phyloP scores from a whole-genome alignment of 2,329 filamentous ascomycete genomes.

The Apiospora sp. region DNA sequence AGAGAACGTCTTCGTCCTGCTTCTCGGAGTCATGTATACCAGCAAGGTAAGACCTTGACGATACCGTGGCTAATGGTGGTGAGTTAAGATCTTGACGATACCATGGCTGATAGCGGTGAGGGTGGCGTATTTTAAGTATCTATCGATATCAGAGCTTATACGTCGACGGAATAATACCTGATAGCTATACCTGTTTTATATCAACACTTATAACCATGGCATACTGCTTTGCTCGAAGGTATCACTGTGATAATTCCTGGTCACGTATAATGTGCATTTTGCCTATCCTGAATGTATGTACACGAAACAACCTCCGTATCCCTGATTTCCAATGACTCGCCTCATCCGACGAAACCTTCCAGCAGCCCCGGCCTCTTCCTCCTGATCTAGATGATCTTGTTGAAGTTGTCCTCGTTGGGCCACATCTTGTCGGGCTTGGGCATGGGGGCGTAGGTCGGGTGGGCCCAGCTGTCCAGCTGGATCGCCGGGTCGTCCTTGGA shows the following conservation, averaged over 20 bases:
- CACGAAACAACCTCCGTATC: neutral
- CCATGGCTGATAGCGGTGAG: too few relatives aligned
- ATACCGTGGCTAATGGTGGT: too few relatives aligned
- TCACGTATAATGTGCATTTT: too few relatives aligned
- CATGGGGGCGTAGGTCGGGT: neutral
- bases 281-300: neutral
- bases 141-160: too few relatives aligned
- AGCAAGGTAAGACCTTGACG: too few relatives aligned
- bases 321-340: neutral
- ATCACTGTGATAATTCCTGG: too few relatives aligned
- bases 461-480: slow-evolving; percentile 18
- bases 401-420: slow-evolving; percentile 19
- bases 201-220: too few relatives aligned
- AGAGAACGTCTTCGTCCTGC: slow-evolving; percentile 31
- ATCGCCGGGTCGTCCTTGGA: neutral
- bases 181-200: too few relatives aligned
- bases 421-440: slow-evolving; percentile 19
- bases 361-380: neutral
- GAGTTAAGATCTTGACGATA: too few relatives aligned
- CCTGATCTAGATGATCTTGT: neutral
- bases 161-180: too few relatives aligned
- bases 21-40: slow-evolving; percentile 14
- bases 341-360: neutral
- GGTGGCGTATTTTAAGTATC: too few relatives aligned
- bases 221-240: too few relatives aligned